Conservation (phyloP, 78 protist genomes). For the Speleostelium caveatum region DNA sequence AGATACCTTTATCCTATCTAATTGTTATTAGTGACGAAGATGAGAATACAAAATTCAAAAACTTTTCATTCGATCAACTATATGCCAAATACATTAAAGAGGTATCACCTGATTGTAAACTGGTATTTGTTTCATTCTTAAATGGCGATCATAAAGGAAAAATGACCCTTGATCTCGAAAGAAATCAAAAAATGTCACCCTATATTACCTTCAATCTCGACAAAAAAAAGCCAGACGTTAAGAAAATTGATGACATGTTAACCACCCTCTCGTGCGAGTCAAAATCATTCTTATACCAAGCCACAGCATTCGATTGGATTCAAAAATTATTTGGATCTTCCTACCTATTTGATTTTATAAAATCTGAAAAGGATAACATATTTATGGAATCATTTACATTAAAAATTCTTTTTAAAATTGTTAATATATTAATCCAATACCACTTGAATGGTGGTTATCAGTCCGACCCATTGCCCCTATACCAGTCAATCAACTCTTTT, state of each 20-base stretch:
- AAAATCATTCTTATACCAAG: conserved; percentile 5
- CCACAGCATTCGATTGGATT: conserved; percentile 7
- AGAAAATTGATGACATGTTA: conserved; percentile 45
- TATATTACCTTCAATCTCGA: conserved; percentile 19
- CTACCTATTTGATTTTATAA: too few species aligned
- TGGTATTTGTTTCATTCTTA: conserved; percentile 76
- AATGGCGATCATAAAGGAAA: not conserved
- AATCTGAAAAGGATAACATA: not conserved
- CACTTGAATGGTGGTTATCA: not conserved
- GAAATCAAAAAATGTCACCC: not conserved
- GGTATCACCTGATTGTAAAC: conserved; percentile 55
- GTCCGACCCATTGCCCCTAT: not conserved
- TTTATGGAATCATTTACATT: not conserved
- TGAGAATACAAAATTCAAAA: conserved; percentile 31
- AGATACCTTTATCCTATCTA: not conserved
- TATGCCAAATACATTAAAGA: conserved; percentile 33
- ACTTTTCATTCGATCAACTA: conserved; percentile 8
- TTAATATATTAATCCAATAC: too few species aligned
- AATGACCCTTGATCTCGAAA: not conserved
- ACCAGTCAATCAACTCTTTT: not conserved
- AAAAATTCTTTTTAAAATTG: too few species aligned
- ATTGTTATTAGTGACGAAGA: conserved; percentile 62
- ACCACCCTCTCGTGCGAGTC: conserved; percentile 54
- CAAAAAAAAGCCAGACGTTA: conserved; percentile 43
- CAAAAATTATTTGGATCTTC: not conserved